Evolutionary conservation across 345 rosid species (phyloP).

Genomic region (Bruguiera sexangula): DNA sequence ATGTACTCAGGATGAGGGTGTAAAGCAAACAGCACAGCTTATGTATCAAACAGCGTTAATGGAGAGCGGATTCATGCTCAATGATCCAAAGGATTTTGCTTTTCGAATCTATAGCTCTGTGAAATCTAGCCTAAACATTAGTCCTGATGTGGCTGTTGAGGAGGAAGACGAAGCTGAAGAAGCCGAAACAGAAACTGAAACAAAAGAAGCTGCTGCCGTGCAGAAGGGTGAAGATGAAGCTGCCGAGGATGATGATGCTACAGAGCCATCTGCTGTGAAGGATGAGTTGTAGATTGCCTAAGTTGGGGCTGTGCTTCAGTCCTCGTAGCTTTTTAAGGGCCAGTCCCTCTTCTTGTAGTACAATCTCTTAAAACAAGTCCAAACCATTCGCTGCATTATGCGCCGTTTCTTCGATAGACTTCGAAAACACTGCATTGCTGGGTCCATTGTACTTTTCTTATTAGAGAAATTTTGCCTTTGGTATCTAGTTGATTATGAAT

Average conservation of each 20-base stretch:
- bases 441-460: constrained; percentile 16
- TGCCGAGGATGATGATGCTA: constrained; percentile 21
- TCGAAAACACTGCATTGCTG: constrained; percentile 14
- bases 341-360: neutral
- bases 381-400: constrained; percentile 5
- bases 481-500: neutral
- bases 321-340: neutral
- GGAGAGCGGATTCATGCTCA: constrained; percentile 87
- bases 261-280: constrained; percentile 34
- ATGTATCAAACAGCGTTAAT: constrained; percentile 89
- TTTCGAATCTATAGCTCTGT: constrained; percentile 72
- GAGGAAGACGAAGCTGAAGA: constrained; percentile 77
- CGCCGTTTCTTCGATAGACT: constrained; percentile 9
- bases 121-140: constrained; percentile 65
- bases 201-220: constrained; percentile 31
- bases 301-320: neutral
- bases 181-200: constrained; percentile 30
- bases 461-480: constrained; percentile 22
- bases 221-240: constrained; percentile 28
- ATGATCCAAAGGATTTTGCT: constrained; percentile 86
- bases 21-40: constrained; percentile 80
- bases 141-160: constrained; percentile 69
- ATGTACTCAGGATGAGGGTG: constrained; percentile 56
- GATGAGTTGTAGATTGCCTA: constrained; percentile 48
- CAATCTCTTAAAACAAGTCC: constrained; percentile 1